Conservation (phyloP, 148 eudicot genomes). For the Camellia japonica region DNA sequence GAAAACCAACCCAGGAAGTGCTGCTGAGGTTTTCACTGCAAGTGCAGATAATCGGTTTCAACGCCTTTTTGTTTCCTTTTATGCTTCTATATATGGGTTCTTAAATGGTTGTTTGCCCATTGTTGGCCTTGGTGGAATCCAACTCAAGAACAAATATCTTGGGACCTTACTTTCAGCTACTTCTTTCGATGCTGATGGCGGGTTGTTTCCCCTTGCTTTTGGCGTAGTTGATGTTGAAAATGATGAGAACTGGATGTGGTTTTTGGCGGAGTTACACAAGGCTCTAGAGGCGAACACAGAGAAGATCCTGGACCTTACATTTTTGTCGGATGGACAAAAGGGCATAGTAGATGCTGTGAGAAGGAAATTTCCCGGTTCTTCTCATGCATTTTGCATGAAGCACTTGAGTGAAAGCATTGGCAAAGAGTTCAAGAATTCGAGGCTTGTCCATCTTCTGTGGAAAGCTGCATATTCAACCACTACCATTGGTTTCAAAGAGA, state of each 20-base stretch:
- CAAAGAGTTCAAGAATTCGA: slow-evolving; percentile 53
- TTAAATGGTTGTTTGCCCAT: slow-evolving; percentile 59
- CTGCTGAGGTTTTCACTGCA: slow-evolving; percentile 48
- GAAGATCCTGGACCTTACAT: slow-evolving; percentile 44
- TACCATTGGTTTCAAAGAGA: slow-evolving; percentile 37
- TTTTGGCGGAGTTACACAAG: slow-evolving; percentile 50
- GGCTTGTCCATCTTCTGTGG: slow-evolving; percentile 52
- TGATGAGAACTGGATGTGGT: slow-evolving; percentile 73
- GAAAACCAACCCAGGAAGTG: slow-evolving; percentile 51
- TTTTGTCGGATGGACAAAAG: slow-evolving; percentile 49
- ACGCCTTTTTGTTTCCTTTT: slow-evolving; percentile 53
- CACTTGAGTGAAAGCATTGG: slow-evolving; percentile 50
- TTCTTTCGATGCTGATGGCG: slow-evolving; percentile 60
- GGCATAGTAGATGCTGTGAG: slow-evolving; percentile 39
- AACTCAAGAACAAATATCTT: slow-evolving; percentile 57
- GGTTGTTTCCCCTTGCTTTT: slow-evolving; percentile 60
- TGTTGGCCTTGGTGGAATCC: slow-evolving; percentile 50
- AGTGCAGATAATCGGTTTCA: slow-evolving; percentile 53
- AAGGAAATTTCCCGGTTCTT: slow-evolving; percentile 42
- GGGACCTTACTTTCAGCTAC: slow-evolving; percentile 62
- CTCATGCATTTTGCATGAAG: slow-evolving; percentile 52
- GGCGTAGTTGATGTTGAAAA: slow-evolving; percentile 55
- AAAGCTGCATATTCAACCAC: slow-evolving; percentile 56
- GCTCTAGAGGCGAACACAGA: slow-evolving; percentile 48
- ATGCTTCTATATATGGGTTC: slow-evolving; percentile 57